A percentile compares a stretch with the other conserved stretches of the same genome.
Conservation (phyloP, 345 rosid genomes). For the Cardamine chenopodiifolia region DNA sequence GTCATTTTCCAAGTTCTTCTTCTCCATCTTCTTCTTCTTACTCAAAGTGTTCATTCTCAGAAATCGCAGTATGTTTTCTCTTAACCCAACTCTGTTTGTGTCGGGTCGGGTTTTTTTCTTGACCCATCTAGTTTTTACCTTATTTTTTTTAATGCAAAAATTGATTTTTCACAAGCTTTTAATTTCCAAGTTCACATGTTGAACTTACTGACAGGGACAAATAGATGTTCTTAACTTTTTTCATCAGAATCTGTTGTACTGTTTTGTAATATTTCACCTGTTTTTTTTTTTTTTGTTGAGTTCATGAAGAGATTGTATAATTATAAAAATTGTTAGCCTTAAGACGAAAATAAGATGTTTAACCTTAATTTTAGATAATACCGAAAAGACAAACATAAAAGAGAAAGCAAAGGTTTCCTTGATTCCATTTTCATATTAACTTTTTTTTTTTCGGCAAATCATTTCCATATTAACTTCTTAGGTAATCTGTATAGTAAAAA, state of each 20-base stretch:
- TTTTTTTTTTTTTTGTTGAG: not conserved
- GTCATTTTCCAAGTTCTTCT: constrained; percentile 24
- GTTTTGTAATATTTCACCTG: constrained; percentile 6
- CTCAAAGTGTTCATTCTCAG: constrained; percentile 38
- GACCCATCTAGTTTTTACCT: not conserved
- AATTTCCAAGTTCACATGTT: constrained; percentile 40
- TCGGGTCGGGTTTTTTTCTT: constrained; percentile 18
- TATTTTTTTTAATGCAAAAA: not conserved
- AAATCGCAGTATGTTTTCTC: constrained; percentile 37
- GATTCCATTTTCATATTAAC: constrained; percentile 2
- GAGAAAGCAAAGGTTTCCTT: constrained; percentile 27
- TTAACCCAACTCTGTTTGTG: constrained; percentile 30
- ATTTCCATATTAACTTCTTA: not conserved
- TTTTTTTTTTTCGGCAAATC: not conserved
- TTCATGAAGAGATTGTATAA: not conserved
- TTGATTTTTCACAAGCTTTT: constrained; percentile 9
- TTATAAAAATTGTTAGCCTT: not conserved
- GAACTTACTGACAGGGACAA: constrained; percentile 27
- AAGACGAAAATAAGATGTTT: not conserved
- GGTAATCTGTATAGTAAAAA: not conserved
- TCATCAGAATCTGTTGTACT: constrained; percentile 29
- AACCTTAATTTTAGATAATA: too few species aligned
- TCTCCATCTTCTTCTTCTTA: constrained; percentile 26
- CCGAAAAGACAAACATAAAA: not conserved
- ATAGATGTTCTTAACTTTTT: constrained; percentile 27